Percentiles rank a stretch among this genome's conserved stretches.
Conservation (phyloP, 768 basidiomycete species). For the Tulasnella sp. region DNA sequence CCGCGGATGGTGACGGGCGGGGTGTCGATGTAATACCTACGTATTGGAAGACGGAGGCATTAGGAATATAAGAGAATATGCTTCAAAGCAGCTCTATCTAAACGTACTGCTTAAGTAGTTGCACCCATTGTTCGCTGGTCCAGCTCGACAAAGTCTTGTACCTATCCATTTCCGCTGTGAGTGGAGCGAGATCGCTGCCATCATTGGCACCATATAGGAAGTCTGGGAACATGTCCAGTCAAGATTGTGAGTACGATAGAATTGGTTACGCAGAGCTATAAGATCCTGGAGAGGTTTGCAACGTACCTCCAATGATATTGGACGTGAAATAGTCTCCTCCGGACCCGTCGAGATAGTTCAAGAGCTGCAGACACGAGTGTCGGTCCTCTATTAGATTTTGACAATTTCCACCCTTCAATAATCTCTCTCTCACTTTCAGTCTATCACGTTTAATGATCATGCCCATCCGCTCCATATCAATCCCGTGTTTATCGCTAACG, state of each 20-base stretch:
- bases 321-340: slow-evolving; percentile 72
- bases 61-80: background rate
- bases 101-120: slow-evolving; percentile 59
- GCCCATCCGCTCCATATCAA: slow-evolving; percentile 84
- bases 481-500: slow-evolving; percentile 41
- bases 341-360: slow-evolving; percentile 70
- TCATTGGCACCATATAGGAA: slow-evolving; percentile 77
- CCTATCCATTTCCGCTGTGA: slow-evolving; percentile 69
- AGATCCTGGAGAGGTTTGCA: too few relatives aligned
- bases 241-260: background rate
- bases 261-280: too few relatives aligned
- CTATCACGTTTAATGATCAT: slow-evolving; percentile 81
- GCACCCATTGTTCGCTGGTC: slow-evolving; percentile 65
- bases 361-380: slow-evolving; percentile 38
- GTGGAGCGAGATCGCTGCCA: slow-evolving; percentile 60
- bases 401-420: background rate
- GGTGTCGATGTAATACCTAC: slow-evolving; percentile 68
- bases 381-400: background rate
- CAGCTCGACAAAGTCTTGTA: slow-evolving; percentile 58
- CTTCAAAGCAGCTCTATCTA: background rate
- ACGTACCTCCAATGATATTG: slow-evolving; percentile 43
- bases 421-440: slow-evolving; percentile 47
- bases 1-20: slow-evolving; percentile 69
- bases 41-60: too few relatives aligned
- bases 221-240: slow-evolving; percentile 30